Evolutionary conservation across 192 early-diverging fungal genomes (phyloP), one percentile per base, ranked within the genome.

Genomic region (Entophlyctis luteolus): DNA sequence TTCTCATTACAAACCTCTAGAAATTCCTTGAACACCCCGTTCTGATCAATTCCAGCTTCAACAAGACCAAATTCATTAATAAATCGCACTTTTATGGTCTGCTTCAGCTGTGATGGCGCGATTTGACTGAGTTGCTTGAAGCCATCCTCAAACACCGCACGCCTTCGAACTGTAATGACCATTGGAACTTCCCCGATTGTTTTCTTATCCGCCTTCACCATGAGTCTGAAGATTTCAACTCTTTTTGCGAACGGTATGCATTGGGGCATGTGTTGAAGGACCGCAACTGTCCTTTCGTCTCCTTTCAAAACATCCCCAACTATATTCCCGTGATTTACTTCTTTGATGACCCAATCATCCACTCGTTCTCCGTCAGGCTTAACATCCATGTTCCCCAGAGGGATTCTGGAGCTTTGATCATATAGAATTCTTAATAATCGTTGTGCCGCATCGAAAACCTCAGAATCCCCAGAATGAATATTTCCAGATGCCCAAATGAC

Each of bases 11-110:
- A 12, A 42, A 42, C 39, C 39, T 56, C 73, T 10, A 80, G 39
- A 50, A 80, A 80, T 55, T 80, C 79, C 54, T 80, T 80, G 59
- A 80, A 80, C 2, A 80, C 70, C 18, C 77, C 78, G 48, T 45
- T 38, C 53, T 74, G 78, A 48, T 80, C 78, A 35, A 80, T 80
- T 12, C 78, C 78, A 34, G 71, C 60, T 67, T 80, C 78, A 2
- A 54, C 39, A 20, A 77, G 36, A 29, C 75, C 75, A 1, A 69
- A 49, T 46, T 63, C 55, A 55, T 67, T 79, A 8, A 80, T 54
- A 57, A 79, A 79, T 18, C 55, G 48, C 23, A 79, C 70, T 53
- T 59, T 53, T n/a, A 79, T 58, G 20, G 71, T 67, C 32, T 77
- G 74, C 35, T 78, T 78, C 35, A 78, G 62, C 48, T 76, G 75